Evolutionary conservation across 768 basidiomycete species (phyloP).

Genomic region (Antrodiella citrinella): DNA sequence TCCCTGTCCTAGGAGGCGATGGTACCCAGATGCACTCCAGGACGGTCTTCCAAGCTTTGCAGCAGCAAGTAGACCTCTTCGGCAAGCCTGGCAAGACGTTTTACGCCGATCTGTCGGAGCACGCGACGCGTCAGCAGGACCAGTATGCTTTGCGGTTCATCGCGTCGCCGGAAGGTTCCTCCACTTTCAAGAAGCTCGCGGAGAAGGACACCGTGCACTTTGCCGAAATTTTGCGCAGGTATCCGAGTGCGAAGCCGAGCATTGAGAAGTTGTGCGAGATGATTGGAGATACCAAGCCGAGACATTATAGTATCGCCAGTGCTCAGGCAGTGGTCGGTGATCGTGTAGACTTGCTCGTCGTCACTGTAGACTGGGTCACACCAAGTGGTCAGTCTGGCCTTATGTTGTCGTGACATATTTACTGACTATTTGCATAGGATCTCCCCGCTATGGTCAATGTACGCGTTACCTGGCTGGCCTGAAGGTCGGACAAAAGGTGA

Average conservation of each 20-base stretch:
- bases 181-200: constrained; percentile 91
- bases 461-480: constrained; percentile 89
- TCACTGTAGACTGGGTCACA: constrained; percentile 91
- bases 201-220: constrained; percentile 96
- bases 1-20: constrained; percentile 55
- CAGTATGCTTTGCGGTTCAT: constrained; percentile 83
- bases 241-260: constrained; percentile 69
- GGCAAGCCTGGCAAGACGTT: constrained; percentile 95
- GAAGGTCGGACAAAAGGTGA: constrained; percentile 83
- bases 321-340: constrained; percentile 93
- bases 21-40: constrained; percentile 78
- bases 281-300: constrained; percentile 91
- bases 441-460: constrained; percentile 84
- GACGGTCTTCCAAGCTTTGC: constrained; percentile 90
- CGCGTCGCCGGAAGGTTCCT: constrained; percentile 81
- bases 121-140: constrained; percentile 65
- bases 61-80: constrained; percentile 95
- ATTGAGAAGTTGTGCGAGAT: constrained; percentile 84
- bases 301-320: constrained; percentile 97
- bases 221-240: constrained; percentile 74
- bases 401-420: too few species aligned
- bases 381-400: constrained; percentile 69
- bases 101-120: constrained; percentile 77
- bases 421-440: too few species aligned
- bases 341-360: constrained; percentile 89